Evolutionary conservation across 768 basidiomycete species (phyloP), one percentile per base, ranked within the genome.

Genomic region (Collybia nuda): DNA sequence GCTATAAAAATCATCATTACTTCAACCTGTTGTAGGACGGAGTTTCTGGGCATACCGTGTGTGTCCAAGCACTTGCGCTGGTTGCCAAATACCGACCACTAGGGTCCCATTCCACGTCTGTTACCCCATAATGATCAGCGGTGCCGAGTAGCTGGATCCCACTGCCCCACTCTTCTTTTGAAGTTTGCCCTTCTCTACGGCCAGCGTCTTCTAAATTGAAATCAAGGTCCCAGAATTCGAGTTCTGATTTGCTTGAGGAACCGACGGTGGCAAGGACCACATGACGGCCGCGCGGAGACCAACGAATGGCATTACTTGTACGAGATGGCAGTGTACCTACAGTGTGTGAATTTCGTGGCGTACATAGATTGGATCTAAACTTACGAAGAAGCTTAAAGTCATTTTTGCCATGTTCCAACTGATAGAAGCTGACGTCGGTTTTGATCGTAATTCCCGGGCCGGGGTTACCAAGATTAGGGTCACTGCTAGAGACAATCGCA

Each of bases 221-320:
- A 73, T 99, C 97, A 39, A 98, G 78, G 69, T 99, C 97, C 94
- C 92, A 99, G 72, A 98, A 99, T 66, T 98, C 96, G 23, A 99
- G 79, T 69, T 98, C 97, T 7, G 93, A 98, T 73, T 98, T 98
- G 61, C 81, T 85, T 9, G 92, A 88, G 7, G 92, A 95, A 22
- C 96, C 97, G 50, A 98, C 90, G 37, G 95, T 98, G 19, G 95
- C 95, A 53, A 98, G 82, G 47, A 97, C 90, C 51, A 96, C 90
- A 71, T 98, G 93, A 39, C 96, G 88, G 47, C 97, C 97, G 47
- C 90, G 86, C 35, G 97, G 95, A 12, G 93, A 94, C 97, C 97
- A 99, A 44, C 91, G 85, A 60, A 98, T 88, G 32, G 91, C 90
- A 72, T 98, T 98, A 66, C 86, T 91, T 24, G 90, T 93, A 56